phyloP scores from a whole-genome alignment of 257 asterid species.

The Cruciata laevipes region DNA sequence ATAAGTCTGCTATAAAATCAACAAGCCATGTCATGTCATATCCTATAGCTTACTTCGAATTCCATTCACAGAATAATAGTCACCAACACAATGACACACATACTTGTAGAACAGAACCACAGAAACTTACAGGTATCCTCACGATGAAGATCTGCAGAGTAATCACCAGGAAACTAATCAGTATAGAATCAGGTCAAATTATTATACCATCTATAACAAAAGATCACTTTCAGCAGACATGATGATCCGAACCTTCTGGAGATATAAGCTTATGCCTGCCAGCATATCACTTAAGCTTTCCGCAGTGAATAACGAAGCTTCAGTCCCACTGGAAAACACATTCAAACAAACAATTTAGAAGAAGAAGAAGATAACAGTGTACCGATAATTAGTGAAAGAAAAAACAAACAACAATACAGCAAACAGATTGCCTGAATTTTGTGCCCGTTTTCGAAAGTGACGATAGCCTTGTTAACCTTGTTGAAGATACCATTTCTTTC shows the following conservation, averaged over 20 bases:
- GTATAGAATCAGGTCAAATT: constrained; percentile 3
- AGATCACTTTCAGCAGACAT: constrained; percentile 7
- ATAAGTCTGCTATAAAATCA: background rate
- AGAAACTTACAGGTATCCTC: constrained; percentile 62
- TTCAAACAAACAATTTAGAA: constrained; percentile 1
- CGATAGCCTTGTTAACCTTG: constrained; percentile 47
- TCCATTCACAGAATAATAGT: background rate
- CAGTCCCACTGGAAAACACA: constrained; percentile 59
- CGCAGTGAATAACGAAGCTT: constrained; percentile 44
- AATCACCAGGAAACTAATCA: constrained; percentile 15
- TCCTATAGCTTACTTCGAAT: background rate
- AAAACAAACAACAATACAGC: constrained; percentile 8
- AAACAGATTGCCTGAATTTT: constrained; percentile 58
- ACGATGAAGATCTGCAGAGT: constrained; percentile 54
- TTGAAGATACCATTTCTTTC: constrained; percentile 42
- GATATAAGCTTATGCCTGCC: constrained; percentile 34
- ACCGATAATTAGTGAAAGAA: background rate
- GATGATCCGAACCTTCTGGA: constrained; percentile 54
- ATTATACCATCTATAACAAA: background rate
- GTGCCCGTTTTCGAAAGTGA: constrained; percentile 56
- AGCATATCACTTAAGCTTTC: constrained; percentile 40
- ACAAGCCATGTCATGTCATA: background rate
- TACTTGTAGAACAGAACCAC: background rate
- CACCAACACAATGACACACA: constrained; percentile 4
- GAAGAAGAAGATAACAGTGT: constrained; percentile 1